Conservation (phyloP, 352 stramenopile genomes). For the Achlya hypogyna region DNA sequence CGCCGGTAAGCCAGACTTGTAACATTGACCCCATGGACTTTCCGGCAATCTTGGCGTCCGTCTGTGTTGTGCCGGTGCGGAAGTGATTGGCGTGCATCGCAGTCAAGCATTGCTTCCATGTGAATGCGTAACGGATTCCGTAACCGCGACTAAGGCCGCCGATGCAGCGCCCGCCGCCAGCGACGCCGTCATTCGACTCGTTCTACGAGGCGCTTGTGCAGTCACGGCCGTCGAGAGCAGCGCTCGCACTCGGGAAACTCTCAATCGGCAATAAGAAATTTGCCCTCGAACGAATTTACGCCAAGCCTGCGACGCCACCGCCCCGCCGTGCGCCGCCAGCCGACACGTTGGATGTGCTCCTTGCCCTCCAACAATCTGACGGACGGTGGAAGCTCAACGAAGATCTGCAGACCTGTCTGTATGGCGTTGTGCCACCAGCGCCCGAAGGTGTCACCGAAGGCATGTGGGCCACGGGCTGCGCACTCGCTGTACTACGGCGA, state of each 20-base stretch:
- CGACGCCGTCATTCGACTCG: background rate
- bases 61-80: too few relatives aligned
- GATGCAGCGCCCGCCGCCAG: background rate
- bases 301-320: background rate
- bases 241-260: background rate
- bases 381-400: slow-evolving; percentile 8
- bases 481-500: background rate
- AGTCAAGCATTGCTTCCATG: too few relatives aligned
- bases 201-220: slow-evolving; percentile 9
- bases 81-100: too few relatives aligned
- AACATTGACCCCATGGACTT: too few relatives aligned
- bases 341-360: background rate
- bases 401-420: background rate
- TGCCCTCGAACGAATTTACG: background rate
- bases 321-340: background rate
- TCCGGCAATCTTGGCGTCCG: too few relatives aligned
- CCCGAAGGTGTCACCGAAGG: background rate
- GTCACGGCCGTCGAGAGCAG: slow-evolving; percentile 5
- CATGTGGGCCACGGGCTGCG: slow-evolving; percentile 8
- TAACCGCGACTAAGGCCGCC: too few relatives aligned
- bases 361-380: slow-evolving; percentile 7
- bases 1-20: too few relatives aligned
- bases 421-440: background rate
- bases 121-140: too few relatives aligned
- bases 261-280: slow-evolving; percentile 7